Conservation (phyloP, 129 eudicot genomes). For the Pittosporum tobira region DNA sequence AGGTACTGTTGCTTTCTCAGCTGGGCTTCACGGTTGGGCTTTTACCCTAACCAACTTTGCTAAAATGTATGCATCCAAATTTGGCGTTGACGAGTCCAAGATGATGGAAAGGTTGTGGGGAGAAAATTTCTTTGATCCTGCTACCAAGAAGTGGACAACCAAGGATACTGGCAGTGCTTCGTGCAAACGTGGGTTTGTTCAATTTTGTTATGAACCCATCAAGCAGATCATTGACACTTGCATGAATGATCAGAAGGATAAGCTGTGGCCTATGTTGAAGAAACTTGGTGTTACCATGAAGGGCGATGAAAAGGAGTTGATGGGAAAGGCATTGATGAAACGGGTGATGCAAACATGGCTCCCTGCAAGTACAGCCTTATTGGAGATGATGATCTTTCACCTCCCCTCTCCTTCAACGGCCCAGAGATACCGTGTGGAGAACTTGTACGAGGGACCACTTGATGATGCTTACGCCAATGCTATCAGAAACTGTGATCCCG, state of each 20-base stretch:
- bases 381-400: slow-evolving; percentile 73
- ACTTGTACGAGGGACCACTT: slow-evolving; percentile 62
- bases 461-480: slow-evolving; percentile 76
- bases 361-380: slow-evolving; percentile 59
- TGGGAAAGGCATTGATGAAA: slow-evolving; percentile 68
- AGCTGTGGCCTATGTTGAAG: slow-evolving; percentile 61
- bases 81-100: slow-evolving; percentile 62
- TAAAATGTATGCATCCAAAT: slow-evolving; percentile 64
- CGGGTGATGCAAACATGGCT: slow-evolving; percentile 79
- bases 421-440: slow-evolving; percentile 70
- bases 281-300: slow-evolving; percentile 60
- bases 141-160: slow-evolving; percentile 61
- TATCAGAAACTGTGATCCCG: slow-evolving; percentile 71
- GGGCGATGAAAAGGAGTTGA: slow-evolving; percentile 52
- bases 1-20: slow-evolving; percentile 76
- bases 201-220: slow-evolving; percentile 75
- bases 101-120: slow-evolving; percentile 84
- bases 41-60: slow-evolving; percentile 70
- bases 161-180: slow-evolving; percentile 48
- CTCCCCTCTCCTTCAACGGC: slow-evolving; percentile 67
- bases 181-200: slow-evolving; percentile 73
- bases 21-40: slow-evolving; percentile 85
- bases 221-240: slow-evolving; percentile 60
- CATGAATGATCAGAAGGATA: slow-evolving; percentile 68
- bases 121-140: slow-evolving; percentile 62